Percentiles rank a stretch among this genome's conserved stretches.
Evolutionary conservation across 208 protist genomes (phyloP).

Genomic region (Crithidia mellificae): DNA sequence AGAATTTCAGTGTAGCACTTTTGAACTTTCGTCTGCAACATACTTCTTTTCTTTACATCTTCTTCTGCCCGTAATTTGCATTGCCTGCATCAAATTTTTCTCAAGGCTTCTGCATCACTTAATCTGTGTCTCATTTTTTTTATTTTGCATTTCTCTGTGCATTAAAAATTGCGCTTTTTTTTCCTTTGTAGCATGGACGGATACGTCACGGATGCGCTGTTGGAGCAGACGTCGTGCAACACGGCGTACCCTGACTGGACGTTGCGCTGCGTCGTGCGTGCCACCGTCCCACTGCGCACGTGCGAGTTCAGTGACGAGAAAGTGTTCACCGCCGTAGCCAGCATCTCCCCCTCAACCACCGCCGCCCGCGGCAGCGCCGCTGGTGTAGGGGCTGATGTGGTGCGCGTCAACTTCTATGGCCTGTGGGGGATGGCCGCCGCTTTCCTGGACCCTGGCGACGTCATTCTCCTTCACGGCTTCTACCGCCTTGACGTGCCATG

Average conservation of each 20-base stretch:
- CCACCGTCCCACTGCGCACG: conserved; percentile 40
- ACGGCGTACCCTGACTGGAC: conserved; percentile 27
- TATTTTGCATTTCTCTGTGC: too few relatives aligned
- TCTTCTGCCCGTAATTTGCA: too few relatives aligned
- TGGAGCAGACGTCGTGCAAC: conserved; percentile 35
- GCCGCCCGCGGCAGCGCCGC: neutral
- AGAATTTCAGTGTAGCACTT: too few relatives aligned
- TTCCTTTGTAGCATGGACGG: conserved; percentile 32
- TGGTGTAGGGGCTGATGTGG: neutral
- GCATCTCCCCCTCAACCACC: conserved; percentile 29
- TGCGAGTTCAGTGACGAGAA: conserved; percentile 58
- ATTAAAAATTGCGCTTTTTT: neutral
- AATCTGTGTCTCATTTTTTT: too few relatives aligned
- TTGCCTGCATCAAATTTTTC: too few relatives aligned
- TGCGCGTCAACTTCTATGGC: conserved; percentile 72
- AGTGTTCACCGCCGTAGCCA: conserved; percentile 58
- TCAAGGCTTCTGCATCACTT: too few relatives aligned
- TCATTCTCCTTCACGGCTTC: conserved; percentile 51
- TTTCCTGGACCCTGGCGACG: conserved; percentile 68
- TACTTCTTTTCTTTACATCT: too few relatives aligned
- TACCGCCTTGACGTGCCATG: conserved; percentile 8
- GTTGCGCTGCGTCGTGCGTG: conserved; percentile 52
- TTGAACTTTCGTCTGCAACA: too few relatives aligned
- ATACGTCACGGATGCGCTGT: conserved; percentile 46
- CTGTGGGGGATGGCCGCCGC: conserved; percentile 65